Evolutionary conservation across 352 stramenopile genomes (phyloP).

Genomic region (Pythium scleroteichum): DNA sequence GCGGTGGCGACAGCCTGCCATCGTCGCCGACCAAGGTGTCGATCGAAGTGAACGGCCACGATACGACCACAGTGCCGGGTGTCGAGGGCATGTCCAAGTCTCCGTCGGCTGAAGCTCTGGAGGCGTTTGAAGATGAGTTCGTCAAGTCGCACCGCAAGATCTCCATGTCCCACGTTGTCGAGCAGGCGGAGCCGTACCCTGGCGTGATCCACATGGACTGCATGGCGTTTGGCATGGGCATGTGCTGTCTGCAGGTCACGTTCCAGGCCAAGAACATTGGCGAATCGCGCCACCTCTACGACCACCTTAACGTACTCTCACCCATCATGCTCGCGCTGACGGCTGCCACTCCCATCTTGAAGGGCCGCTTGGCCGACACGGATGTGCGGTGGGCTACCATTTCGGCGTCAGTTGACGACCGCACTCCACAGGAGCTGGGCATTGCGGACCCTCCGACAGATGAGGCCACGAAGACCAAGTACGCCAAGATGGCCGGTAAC

Average conservation of each 20-base stretch:
- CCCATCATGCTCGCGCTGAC: conserved; percentile 99
- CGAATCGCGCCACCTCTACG: conserved; percentile 99
- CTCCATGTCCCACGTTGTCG: conserved; percentile 63
- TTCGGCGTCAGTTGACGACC: conserved; percentile 96
- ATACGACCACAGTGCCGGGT: conserved; percentile 26
- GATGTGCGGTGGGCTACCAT: conserved; percentile 97
- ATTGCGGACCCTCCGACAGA: conserved; percentile 41
- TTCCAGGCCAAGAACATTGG: conserved; percentile 98
- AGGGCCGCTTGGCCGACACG: conserved; percentile 91
- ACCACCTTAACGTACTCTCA: conserved; percentile 98
- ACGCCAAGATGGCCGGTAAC: conserved; percentile 92
- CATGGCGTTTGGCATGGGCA: conserved; percentile 99
- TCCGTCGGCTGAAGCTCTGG: conserved; percentile 42
- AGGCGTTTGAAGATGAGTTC: conserved; percentile 51
- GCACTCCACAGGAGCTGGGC: conserved; percentile 80
- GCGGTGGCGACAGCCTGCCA: conserved; percentile 24
- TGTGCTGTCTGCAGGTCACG: conserved; percentile 99
- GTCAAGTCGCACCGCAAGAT: conserved; percentile 63
- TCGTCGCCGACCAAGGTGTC: conserved; percentile 15
- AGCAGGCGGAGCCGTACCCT: conserved; percentile 79
- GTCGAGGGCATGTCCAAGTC: conserved; percentile 70
- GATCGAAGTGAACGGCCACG: conserved; percentile 46
- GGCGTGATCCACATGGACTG: conserved; percentile 99
- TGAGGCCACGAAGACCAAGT: conserved; percentile 54
- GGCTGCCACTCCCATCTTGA: conserved; percentile 97